Evolutionary conservation across 345 rosid species (phyloP), one percentile per base, ranked within the genome.

Genomic region (Jatropha curcas): DNA sequence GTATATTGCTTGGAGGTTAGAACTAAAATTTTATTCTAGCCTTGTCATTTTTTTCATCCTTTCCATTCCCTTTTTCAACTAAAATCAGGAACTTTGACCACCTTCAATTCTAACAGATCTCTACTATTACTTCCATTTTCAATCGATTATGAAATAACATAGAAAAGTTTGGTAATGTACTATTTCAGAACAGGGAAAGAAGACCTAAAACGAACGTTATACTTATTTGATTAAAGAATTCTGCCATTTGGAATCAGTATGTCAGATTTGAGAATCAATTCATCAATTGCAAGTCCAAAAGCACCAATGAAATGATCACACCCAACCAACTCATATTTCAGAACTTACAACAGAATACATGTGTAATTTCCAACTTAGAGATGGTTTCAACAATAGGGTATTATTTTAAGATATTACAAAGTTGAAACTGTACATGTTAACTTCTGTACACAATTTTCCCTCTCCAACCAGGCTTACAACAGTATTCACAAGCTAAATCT

Each of bases 361-460:
- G 4, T 55, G 59, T 30, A 24, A 55, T 55, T n/a, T 0, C 35
- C 11, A 10, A 2, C 5, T 56, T 56, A 56, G 4, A 27, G 62
- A 27, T 19, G 4, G 53, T 48, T 48, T 48, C 19, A 48, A 19
- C 50, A 45, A 45, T 16, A 17, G 0, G 11, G n/a, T 16, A 33
- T 16, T 33, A 48, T n/a, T 2, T 57, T 58, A 17, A 46, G 60
- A 65, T 60, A n/a, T 51, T 28, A 65, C 65, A 74, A 12, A 70
- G 30, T 53, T 8, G 16, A 22, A 20, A 31, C 41, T 68, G 45
- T 73, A 76, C 68, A 69, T 33, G 48, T 60, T n/a, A 10, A 28
- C 41, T 35, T 53, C 48, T 73, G 73, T 70, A 37, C 52, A 73
- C 78, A 60, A 22, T 41, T 27, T n/a, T 52, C n/a, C 65, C 45